Percentiles rank a stretch among this genome's conserved stretches.
Conservation (phyloP, 1,284 basidiomycete genomes). For the Cryptococcus hybrid region DNA sequence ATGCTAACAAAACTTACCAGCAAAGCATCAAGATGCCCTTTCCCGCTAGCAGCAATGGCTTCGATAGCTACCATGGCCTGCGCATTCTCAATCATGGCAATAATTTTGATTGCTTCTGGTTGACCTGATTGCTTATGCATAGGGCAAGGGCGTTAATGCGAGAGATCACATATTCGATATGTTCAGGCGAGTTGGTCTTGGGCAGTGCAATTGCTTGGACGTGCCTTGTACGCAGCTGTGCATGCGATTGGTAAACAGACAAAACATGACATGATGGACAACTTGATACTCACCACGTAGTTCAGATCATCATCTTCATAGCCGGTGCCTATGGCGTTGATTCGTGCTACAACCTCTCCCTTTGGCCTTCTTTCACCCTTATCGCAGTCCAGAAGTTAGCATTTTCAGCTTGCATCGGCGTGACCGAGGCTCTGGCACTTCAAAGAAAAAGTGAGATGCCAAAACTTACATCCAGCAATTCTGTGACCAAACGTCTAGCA, state of each 20-base stretch:
- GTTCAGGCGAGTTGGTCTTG: conserved; percentile 68
- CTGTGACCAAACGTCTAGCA: conserved; percentile 60
- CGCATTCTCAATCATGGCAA: conserved; percentile 80
- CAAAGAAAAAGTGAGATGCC: not conserved
- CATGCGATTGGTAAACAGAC: not conserved
- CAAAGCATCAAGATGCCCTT: conserved; percentile 38
- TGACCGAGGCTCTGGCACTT: not conserved
- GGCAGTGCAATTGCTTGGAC: conserved; percentile 69
- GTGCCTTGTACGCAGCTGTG: conserved; percentile 41
- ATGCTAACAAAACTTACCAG: conserved; percentile 20
- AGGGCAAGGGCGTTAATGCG: conserved; percentile 30
- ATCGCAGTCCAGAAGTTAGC: not conserved
- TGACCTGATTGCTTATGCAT: conserved; percentile 24
- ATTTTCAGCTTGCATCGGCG: not conserved
- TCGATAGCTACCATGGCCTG: conserved; percentile 51
- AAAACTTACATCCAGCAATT: conserved; percentile 56
- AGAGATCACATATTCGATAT: conserved; percentile 64
- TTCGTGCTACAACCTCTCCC: conserved; percentile 65
- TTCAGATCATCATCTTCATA: conserved; percentile 70
- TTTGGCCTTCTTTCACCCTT: conserved; percentile 26
- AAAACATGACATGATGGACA: not conserved
- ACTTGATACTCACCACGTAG: conserved; percentile 57
- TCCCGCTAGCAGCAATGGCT: conserved; percentile 35
- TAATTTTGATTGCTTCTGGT: conserved; percentile 56
- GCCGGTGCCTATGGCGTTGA: conserved; percentile 71